A percentile compares a stretch with the other conserved stretches of the same genome.
Evolutionary conservation across 441 rosid species (phyloP).

Genomic region (Kokia cookei): DNA sequence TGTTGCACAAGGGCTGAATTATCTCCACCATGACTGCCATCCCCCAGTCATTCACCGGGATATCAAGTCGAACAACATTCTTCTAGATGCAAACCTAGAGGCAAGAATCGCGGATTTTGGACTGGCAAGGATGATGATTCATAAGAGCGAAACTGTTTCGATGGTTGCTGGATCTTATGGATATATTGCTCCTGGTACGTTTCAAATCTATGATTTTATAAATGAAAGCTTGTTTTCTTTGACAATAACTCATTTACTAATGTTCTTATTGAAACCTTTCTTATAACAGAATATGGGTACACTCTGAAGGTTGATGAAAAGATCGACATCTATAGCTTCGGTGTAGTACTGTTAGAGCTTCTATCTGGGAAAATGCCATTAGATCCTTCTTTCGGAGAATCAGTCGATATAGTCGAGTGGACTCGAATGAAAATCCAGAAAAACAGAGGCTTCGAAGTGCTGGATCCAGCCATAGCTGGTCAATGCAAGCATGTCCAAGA

Average conservation of each 20-base stretch:
- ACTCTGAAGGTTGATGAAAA: conserved; percentile 85
- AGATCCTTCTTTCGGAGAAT: conserved; percentile 80
- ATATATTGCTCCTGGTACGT: conserved; percentile 65
- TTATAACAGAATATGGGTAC: conserved; percentile 73
- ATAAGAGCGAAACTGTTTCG: conserved; percentile 69
- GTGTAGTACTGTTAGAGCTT: conserved; percentile 80
- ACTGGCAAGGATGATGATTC: conserved; percentile 73
- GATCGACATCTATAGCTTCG: conserved; percentile 87
- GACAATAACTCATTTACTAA: not conserved
- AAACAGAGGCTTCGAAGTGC: conserved; percentile 45
- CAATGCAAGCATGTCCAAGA: conserved; percentile 81
- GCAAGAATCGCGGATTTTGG: conserved; percentile 80
- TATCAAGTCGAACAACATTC: conserved; percentile 73
- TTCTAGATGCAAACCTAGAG: conserved; percentile 57
- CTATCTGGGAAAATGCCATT: conserved; percentile 79
- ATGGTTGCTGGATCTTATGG: conserved; percentile 86
- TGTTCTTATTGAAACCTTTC: not conserved
- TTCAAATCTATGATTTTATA: not conserved
- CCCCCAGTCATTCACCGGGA: conserved; percentile 80
- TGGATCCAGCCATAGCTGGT: conserved; percentile 67
- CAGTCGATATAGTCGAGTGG: conserved; percentile 73
- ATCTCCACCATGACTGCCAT: conserved; percentile 69
- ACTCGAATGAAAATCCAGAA: conserved; percentile 44
- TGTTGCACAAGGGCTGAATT: conserved; percentile 69
- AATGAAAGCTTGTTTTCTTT: not conserved